Evolutionary conservation across 805 yeast species (phyloP), one percentile per base, ranked within the genome.

Genomic region (Ogataea ramenticola): DNA sequence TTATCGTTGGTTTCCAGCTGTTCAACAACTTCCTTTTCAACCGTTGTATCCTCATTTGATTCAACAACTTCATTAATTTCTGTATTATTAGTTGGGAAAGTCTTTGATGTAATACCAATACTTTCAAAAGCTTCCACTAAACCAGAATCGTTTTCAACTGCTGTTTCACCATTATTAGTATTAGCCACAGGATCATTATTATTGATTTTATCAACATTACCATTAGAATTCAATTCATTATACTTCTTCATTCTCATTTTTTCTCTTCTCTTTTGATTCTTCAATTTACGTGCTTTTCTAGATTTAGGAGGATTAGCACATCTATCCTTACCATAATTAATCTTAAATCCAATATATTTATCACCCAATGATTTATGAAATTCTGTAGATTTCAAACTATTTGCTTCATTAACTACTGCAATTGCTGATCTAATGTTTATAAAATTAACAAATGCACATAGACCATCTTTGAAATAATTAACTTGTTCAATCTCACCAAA

Each of bases 401-500:
- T 75, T 46, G 82, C 79, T 38, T 73, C 72, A 41, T 79, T 80
- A 26, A 84, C 84, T 20, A 82, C 70, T 47, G 66, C 74, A 36
- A 85, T 82, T 3, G 88, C 86, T 45, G 79, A 74, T 5, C 66
- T 40, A 22, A 85, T 84, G 52, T 77, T 75, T 57, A 77, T 66
- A 54, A 82, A 85, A 57, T 85, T 85, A 40, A 85, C 69, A 65
- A 86, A 85, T 3, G 86, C 89, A 66, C 91, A 83, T 50, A 77
- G 79, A 20, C 78, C 77, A 57, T 80, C 81, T 53, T 72, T 81
- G 53, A 80, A 76, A 54, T 74, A 82, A 54, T 85, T 85, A 46
- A 85, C 79, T 57, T 84, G 93, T 60, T 85, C 95, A 56, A 83
- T 67, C 19, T 74, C 82, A 11, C 95, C 95, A 65, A 77, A 85